phyloP scores from a whole-genome alignment of 345 rosid genomes.

The Raphanus sativus region DNA sequence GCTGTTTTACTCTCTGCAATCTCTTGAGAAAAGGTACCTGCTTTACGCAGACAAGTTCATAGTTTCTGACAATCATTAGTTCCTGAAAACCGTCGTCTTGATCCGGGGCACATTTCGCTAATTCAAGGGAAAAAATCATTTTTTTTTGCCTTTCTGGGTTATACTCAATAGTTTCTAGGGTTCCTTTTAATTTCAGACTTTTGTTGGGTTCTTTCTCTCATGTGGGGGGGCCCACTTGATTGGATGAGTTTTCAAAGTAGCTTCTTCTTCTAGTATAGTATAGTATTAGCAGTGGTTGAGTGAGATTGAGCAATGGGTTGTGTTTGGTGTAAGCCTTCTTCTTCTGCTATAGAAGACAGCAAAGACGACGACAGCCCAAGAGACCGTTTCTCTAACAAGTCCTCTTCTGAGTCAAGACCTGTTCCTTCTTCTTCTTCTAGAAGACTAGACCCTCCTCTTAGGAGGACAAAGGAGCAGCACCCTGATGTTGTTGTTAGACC shows the following conservation, averaged over 20 bases:
- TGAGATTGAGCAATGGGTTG: constrained; percentile 69
- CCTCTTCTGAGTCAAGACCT: constrained; percentile 61
- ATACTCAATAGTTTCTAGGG: constrained; percentile 26
- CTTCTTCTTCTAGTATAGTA: constrained; percentile 19
- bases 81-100: constrained; percentile 21
- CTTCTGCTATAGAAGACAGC: constrained; percentile 82
- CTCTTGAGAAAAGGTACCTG: constrained; percentile 32
- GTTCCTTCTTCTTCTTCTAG: constrained; percentile 57
- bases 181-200: constrained; percentile 22
- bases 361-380: constrained; percentile 83
- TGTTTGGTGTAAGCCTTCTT: constrained; percentile 79
- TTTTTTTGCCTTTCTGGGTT: constrained; percentile 14
- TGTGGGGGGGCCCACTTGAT: constrained; percentile 13
- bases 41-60: constrained; percentile 28
- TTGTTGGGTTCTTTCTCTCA: background rate
- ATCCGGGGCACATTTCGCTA: constrained; percentile 32
- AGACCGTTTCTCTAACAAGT: constrained; percentile 61
- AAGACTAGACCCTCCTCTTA: constrained; percentile 62
- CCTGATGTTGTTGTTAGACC: constrained; percentile 50
- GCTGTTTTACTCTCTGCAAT: constrained; percentile 1
- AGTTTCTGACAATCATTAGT: constrained; percentile 15
- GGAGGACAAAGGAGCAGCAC: constrained; percentile 53
- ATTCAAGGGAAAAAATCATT: background rate
- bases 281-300: constrained; percentile 11
- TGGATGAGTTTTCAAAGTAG: constrained; percentile 27